These are phyloP conservation scores for Orbilia brochopaga DNA, from an alignment of 2,329 filamentous ascomycete species.

Conservation along the genomic window DNA sequence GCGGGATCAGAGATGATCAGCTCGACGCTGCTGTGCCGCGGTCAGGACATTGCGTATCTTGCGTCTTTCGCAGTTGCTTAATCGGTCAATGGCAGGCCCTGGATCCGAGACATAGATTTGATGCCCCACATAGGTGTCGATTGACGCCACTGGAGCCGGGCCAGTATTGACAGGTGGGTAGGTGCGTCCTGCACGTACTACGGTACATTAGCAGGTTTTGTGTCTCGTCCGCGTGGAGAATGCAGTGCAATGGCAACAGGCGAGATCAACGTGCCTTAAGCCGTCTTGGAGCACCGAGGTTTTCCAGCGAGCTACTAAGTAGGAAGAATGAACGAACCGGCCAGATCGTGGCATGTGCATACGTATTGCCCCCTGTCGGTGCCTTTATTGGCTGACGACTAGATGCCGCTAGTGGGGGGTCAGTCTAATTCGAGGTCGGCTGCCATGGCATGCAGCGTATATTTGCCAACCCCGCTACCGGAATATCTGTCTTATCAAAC, in stretches of 20 bases:
- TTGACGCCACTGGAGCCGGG: no score
- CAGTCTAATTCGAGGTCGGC: no score
- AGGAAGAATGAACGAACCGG: background rate
- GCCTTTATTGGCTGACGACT: background rate
- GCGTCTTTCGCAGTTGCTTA: conserved; percentile 45
- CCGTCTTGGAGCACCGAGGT: background rate
- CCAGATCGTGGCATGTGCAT: background rate
- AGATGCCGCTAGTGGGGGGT: no score
- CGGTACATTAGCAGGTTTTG: conserved; percentile 28
- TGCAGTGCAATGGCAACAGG: conserved; percentile 5
- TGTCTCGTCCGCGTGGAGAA: background rate
- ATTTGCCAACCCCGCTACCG: background rate
- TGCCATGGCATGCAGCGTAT: no score
- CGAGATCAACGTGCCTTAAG: background rate
- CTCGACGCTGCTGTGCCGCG: conserved; percentile 39
- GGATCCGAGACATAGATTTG: conserved; percentile 39
- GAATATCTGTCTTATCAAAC: background rate
- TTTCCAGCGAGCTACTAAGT: background rate
- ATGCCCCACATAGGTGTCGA: conserved; percentile 23
- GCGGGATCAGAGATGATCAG: conserved; percentile 28
- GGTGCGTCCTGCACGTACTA: conserved; percentile 44
- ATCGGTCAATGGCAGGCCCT: conserved; percentile 35
- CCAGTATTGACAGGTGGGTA: conserved; percentile 22
- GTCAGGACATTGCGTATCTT: conserved; percentile 3
- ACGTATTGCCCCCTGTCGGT: background rate